Evolutionary conservation across 257 asterid species (phyloP).

Genomic region (Primulina huaijiensis): DNA sequence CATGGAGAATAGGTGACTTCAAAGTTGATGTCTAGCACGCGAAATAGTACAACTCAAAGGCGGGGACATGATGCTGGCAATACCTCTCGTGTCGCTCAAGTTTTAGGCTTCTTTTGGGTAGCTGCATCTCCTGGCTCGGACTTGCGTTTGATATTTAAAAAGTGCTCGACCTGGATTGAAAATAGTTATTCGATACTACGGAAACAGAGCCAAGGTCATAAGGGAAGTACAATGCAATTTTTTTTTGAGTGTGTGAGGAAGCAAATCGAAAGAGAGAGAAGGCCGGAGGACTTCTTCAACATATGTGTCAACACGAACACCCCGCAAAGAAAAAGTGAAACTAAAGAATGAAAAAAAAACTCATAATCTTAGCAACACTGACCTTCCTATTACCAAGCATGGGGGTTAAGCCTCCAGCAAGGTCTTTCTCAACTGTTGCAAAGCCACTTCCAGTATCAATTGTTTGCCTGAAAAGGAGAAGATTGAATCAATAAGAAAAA

Average conservation of each 20-base stretch:
- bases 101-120: constrained; percentile 63
- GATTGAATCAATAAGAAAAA: neutral
- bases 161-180: constrained; percentile 70
- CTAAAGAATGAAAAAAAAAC: neutral
- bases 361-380: constrained; percentile 7
- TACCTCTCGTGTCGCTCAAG: constrained; percentile 27
- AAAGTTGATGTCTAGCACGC: neutral
- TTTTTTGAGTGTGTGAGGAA: neutral
- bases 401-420: constrained; percentile 92
- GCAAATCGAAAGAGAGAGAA: neutral
- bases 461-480: constrained; percentile 61
- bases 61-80: neutral
- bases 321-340: neutral
- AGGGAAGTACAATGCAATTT: neutral
- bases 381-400: constrained; percentile 97
- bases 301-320: neutral
- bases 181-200: constrained; percentile 1
- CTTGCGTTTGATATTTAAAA: constrained; percentile 81
- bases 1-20: neutral
- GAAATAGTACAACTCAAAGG: neutral
- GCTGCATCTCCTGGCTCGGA: constrained; percentile 44
- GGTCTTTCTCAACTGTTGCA: constrained; percentile 82
- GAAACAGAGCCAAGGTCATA: neutral
- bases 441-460: constrained; percentile 87
- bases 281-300: neutral